Base-by-base conservation (phyloP, 768 basidiomycete genomes). In the Suillus variegatus region DNA sequence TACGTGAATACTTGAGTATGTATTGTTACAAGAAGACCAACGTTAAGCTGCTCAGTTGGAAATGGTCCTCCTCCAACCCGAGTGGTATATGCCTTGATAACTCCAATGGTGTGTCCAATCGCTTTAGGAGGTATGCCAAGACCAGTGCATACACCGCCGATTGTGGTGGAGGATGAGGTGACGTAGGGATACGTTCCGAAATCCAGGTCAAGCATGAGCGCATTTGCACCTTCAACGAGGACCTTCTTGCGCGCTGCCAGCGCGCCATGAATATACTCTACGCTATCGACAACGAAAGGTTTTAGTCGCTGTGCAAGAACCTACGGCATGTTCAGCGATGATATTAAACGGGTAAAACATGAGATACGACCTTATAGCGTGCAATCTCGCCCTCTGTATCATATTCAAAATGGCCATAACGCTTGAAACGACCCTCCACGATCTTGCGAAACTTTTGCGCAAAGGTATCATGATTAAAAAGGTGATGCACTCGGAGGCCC, bases 41-140 rank as follows among this genome's bases (percentile, higher is more conserved):
- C 92, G 77, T 95, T 91, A 64, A 97, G 85, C 75, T 95, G 93
- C 77, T 99, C 97, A 0, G 93, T 94, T 9, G 97, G 95, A 85
- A 99, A 99, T 4, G 97, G 97, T 0, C 97, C 97, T 46, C 95
- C 94, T n/a, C 97, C 97, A 28, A 99, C 97, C 35, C 97, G 87
- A 1, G 97, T 99, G 20, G 97, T 99, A 77, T 99, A 99, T 0
- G 97, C 97, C 78, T 99, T 99, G 74, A 98, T 83, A 65, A 99
- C 97, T 55, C 97, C 97, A 69, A 96, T 91, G 32, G 89, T 83
- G 57, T 88, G 86, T n/a, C 92, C 93, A 68, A 99, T 89, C 69
- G 85, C 79, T 79, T 90, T 90, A 7, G 97, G 95, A 3, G 97
- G 97, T 58, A 99, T 90, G 61, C 95, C 97, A n/a, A 99, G 87